phyloP scores from a whole-genome alignment of 306 rosid genomes.

The Sphenostylis stenocarpa region DNA sequence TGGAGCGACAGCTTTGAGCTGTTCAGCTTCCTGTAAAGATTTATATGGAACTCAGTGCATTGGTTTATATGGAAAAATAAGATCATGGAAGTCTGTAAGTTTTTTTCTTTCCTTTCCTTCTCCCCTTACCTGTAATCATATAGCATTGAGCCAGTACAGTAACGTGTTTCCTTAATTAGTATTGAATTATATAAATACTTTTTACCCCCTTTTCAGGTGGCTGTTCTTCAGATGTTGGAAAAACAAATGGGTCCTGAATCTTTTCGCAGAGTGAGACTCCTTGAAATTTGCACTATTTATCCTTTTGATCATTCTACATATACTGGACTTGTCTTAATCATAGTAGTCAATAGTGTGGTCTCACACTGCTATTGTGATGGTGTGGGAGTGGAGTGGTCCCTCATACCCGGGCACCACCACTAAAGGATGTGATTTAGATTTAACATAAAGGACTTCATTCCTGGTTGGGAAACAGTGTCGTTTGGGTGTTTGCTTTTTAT shows the following conservation, averaged over 20 bases:
- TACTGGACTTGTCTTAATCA: neutral
- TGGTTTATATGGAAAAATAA: conserved; percentile 84
- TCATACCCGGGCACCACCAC: too few species aligned
- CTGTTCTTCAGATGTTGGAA: conserved; percentile 96
- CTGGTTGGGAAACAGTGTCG: too few species aligned
- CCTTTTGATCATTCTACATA: conserved; percentile 1
- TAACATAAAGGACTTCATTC: too few species aligned
- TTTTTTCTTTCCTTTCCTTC: neutral
- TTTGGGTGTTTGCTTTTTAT: too few species aligned
- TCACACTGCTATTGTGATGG: too few species aligned
- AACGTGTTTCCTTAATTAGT: conserved; percentile 6
- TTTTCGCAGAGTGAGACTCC: conserved; percentile 78
- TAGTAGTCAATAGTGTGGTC: too few species aligned
- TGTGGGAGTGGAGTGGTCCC: too few species aligned
- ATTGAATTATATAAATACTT: neutral
- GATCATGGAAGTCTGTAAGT: conserved; percentile 98
- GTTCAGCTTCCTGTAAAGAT: conserved; percentile 84
- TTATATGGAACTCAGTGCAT: conserved; percentile 89
- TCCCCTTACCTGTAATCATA: neutral
- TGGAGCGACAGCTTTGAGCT: conserved; percentile 92
- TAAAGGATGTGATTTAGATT: too few species aligned
- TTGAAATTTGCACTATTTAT: conserved; percentile 22
- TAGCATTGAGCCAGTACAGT: neutral
- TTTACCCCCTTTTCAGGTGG: conserved; percentile 57
- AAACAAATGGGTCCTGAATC: conserved; percentile 99